phyloP scores from a whole-genome alignment of 1,284 basidiomycete genomes.

The Rhodotorula sp. region DNA sequence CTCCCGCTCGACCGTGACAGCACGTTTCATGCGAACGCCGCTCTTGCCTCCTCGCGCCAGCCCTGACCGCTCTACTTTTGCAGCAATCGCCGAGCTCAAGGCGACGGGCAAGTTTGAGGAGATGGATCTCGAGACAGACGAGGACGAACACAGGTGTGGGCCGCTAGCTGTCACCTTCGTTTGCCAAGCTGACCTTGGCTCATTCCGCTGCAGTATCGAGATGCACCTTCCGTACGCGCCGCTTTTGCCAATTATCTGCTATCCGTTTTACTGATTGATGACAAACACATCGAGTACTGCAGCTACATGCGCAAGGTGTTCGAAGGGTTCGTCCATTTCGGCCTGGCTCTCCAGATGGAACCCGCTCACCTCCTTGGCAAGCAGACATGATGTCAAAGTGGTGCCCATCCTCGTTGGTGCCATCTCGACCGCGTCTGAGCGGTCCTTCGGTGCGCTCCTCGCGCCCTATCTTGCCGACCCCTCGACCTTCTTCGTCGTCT shows the following conservation, averaged over 20 bases:
- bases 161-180: neutral
- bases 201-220: conserved; percentile 69
- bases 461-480: conserved; percentile 75
- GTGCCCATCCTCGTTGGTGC: conserved; percentile 91
- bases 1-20: conserved; percentile 76
- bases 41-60: neutral
- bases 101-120: conserved; percentile 69
- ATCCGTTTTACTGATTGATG: conserved; percentile 47
- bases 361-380: neutral
- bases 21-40: conserved; percentile 53
- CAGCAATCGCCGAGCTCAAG: conserved; percentile 70
- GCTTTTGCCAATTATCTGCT: no score
- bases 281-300: neutral
- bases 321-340: conserved; percentile 60
- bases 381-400: conserved; percentile 69
- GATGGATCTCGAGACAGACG: conserved; percentile 72
- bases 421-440: conserved; percentile 65
- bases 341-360: no score
- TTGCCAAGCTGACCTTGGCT: rapidly evolving
- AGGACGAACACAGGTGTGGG: conserved; percentile 72
- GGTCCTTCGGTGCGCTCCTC: conserved; percentile 67
- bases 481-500: conserved; percentile 84
- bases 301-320: conserved; percentile 82
- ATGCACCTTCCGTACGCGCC: conserved; percentile 58
- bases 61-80: neutral